Percentiles rank a stretch among this genome's conserved stretches.
These are phyloP conservation scores for Teratosphaeria nubilosa DNA, from an alignment of 2,329 filamentous ascomycete genomes.

Conservation along the genomic window DNA sequence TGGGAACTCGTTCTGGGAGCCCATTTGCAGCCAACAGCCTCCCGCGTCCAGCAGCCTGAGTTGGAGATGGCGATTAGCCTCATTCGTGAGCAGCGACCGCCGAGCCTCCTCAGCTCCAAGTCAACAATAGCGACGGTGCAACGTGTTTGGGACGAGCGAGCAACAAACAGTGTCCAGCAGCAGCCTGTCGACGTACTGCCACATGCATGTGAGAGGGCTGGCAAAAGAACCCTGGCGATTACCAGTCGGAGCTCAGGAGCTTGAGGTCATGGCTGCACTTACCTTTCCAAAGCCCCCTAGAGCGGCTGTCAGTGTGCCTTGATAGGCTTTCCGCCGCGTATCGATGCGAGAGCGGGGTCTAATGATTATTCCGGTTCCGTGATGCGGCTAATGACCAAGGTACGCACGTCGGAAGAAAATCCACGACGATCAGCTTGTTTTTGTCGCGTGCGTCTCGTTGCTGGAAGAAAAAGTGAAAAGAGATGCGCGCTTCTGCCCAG, in stretches of 20 bases:
- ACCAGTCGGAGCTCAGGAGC: not conserved
- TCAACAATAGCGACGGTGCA: not conserved
- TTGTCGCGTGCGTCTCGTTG: not conserved
- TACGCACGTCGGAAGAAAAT: not conserved
- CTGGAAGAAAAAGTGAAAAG: not conserved
- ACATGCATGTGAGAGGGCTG: not conserved
- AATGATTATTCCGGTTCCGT: not conserved
- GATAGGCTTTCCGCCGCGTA: not conserved
- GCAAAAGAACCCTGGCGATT: not conserved
- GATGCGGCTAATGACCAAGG: not conserved
- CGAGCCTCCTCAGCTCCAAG: not conserved
- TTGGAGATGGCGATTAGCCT: not conserved
- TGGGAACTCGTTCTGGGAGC: constrained; percentile 39
- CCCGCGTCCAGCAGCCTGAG: not conserved
- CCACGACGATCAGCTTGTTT: not conserved
- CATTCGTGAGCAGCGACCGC: not conserved
- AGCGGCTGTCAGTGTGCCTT: not conserved
- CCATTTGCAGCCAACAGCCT: not conserved
- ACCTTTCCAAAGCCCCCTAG: not conserved
- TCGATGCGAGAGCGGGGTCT: not conserved
- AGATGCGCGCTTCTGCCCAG: not conserved
- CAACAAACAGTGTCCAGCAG: not conserved
- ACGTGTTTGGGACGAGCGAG: not conserved
- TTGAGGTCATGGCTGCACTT: not conserved
- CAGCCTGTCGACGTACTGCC: not conserved